Conservation (phyloP, 2,329 filamentous ascomycete genomes). For the Talaromyces sp. region DNA sequence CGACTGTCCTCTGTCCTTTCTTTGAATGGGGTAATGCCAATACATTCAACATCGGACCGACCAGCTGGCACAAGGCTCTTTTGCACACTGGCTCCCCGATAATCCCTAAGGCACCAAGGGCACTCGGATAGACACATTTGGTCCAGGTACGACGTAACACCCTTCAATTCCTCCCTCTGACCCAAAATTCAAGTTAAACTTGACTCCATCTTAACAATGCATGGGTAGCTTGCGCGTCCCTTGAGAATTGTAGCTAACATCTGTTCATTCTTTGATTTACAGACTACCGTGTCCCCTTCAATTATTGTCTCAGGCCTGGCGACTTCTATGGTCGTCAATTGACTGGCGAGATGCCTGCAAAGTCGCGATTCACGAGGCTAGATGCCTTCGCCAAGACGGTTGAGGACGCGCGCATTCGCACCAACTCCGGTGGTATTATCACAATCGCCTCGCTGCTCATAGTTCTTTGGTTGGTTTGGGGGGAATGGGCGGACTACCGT, state of each 20-base stretch:
- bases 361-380: conserved; percentile 92
- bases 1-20: conserved; percentile 36
- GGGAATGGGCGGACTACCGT: conserved; percentile 95
- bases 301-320: neutral
- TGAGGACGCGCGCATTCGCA: conserved; percentile 94
- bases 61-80: conserved; percentile 20
- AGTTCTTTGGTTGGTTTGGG: conserved; percentile 85
- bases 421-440: conserved; percentile 91
- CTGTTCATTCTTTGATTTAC: neutral
- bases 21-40: conserved; percentile 15
- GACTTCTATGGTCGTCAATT: conserved; percentile 33
- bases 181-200: neutral
- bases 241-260: neutral
- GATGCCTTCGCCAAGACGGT: conserved; percentile 99
- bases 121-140: conserved; percentile 17
- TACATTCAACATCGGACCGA: conserved; percentile 17
- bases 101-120: conserved; percentile 4
- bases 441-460: conserved; percentile 88
- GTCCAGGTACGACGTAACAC: conserved; percentile 5
- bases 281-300: neutral
- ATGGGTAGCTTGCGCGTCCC: conserved; percentile 15
- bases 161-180: neutral
- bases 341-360: conserved; percentile 69
- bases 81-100: conserved; percentile 3
- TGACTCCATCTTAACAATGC: neutral